A percentile compares a stretch with the other conserved stretches of the same genome.
Conservation (phyloP, 768 basidiomycete species). For the Infundibulicybe gibba region DNA sequence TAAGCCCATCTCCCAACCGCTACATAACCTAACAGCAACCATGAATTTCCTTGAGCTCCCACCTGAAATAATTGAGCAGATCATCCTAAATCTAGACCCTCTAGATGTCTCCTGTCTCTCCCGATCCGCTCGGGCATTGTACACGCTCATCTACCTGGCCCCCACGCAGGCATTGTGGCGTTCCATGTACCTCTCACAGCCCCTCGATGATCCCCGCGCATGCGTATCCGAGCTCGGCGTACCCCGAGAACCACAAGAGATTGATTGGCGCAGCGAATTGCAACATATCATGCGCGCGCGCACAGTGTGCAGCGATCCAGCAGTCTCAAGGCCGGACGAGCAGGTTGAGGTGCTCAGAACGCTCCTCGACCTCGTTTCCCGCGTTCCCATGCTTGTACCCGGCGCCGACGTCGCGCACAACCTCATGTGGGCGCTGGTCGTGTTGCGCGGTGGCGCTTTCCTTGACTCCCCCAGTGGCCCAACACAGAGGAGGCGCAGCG, state of each 20-base stretch:
- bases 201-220: constrained; percentile 61
- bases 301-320: constrained; percentile 34
- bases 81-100: constrained; percentile 57
- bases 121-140: constrained; percentile 43
- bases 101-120: constrained; percentile 51
- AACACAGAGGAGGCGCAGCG: constrained; percentile 38
- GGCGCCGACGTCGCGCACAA: constrained; percentile 39
- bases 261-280: constrained; percentile 53
- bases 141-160: constrained; percentile 40
- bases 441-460: constrained; percentile 39
- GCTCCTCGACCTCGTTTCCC: constrained; percentile 44
- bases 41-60: constrained; percentile 40
- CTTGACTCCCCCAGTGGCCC: constrained; percentile 30
- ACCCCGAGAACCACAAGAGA: constrained; percentile 17
- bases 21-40: not conserved
- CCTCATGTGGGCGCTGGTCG: constrained; percentile 45
- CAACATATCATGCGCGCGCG: constrained; percentile 55
- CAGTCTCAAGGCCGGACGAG: constrained; percentile 38
- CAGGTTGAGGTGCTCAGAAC: constrained; percentile 38
- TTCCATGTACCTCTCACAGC: constrained; percentile 55
- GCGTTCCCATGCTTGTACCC: constrained; percentile 32
- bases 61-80: constrained; percentile 55
- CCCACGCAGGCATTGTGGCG: constrained; percentile 58
- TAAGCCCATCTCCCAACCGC: no score
- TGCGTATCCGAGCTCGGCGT: constrained; percentile 35